Conservation (phyloP, 2,329 filamentous ascomycete genomes). For the Madurella mycetomatis region DNA sequence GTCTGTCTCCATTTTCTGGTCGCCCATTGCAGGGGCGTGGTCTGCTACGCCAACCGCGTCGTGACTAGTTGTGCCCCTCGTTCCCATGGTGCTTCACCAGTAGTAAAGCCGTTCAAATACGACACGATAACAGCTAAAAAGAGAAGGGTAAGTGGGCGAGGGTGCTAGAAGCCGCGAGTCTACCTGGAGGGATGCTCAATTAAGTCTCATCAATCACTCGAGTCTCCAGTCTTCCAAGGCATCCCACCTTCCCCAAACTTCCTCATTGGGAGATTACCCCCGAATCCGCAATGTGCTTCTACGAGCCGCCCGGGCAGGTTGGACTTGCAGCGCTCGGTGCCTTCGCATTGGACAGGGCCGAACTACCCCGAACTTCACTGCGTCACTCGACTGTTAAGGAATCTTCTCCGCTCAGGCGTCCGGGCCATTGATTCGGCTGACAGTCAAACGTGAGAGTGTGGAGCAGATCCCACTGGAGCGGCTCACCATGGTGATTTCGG, state of each 20-base stretch:
- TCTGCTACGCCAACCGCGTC: neutral
- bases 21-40: neutral
- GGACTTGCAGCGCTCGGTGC: neutral
- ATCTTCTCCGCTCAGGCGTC: slow-evolving; percentile 2
- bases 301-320: neutral
- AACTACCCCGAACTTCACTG: slow-evolving; percentile 9
- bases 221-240: neutral
- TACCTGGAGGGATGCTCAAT: too few relatives aligned
- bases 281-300: neutral
- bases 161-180: too few relatives aligned
- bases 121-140: too few relatives aligned
- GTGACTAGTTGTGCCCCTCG: neutral
- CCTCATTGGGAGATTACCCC: slow-evolving; percentile 1
- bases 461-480: neutral
- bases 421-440: neutral
- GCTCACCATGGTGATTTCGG: too few relatives aligned
- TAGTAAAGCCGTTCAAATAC: neutral
- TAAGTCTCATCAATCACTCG: too few relatives aligned
- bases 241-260: slow-evolving; percentile 3
- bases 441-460: neutral
- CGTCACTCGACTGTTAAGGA: neutral
- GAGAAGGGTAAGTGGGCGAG: too few relatives aligned
- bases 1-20: slow-evolving; percentile 1
- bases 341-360: neutral
- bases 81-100: neutral